Evolutionary conservation across 306 rosid species (phyloP).

Genomic region (Sophora flavescens): DNA sequence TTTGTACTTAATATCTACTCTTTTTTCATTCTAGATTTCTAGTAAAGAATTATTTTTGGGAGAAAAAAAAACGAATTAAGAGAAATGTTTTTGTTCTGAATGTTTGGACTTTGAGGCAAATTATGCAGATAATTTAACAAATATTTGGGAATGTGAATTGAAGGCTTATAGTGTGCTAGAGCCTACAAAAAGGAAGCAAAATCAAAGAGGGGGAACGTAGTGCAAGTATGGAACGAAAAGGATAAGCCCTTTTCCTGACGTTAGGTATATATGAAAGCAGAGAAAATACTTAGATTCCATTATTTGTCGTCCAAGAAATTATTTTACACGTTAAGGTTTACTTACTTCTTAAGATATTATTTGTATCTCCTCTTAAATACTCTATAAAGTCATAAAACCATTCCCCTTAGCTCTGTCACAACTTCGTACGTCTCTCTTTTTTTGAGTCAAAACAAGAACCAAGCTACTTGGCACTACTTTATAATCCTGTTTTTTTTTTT

Average conservation of each 20-base stretch:
- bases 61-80: too few species aligned
- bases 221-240: neutral
- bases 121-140: neutral
- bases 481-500: too few species aligned
- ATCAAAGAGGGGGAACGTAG: neutral
- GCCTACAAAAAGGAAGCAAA: neutral
- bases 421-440: too few species aligned
- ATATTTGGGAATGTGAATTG: slow-evolving; percentile 10
- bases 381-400: too few species aligned
- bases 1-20: too few species aligned
- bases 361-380: neutral
- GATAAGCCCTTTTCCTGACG: slow-evolving; percentile 26
- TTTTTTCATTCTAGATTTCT: too few species aligned
- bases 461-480: too few species aligned
- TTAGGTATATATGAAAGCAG: slow-evolving; percentile 51
- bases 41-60: too few species aligned
- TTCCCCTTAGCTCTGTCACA: too few species aligned
- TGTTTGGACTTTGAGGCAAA: neutral
- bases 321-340: slow-evolving; percentile 39
- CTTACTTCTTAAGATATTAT: slow-evolving; percentile 16
- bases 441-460: too few species aligned
- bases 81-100: too few species aligned
- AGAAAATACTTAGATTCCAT: slow-evolving; percentile 37
- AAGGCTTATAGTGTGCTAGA: slow-evolving; percentile 19
- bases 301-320: slow-evolving; percentile 47